A percentile compares a stretch with the other conserved stretches of the same genome.
Conservation (phyloP, 2,329 filamentous ascomycete genomes). For the Xylariaceae sp. region DNA sequence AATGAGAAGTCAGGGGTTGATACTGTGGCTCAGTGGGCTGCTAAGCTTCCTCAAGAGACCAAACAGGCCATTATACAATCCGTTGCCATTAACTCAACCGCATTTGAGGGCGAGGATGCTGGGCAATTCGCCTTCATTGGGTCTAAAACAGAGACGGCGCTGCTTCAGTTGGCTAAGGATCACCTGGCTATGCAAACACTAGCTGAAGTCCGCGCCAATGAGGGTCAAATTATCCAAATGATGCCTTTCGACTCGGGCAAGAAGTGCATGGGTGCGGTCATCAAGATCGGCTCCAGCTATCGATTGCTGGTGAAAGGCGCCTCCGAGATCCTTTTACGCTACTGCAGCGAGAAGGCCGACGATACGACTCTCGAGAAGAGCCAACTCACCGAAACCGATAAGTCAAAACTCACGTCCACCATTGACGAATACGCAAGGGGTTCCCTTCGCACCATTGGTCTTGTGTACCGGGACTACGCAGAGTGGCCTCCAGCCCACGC, state of each 20-base stretch:
- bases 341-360: slow-evolving; percentile 35
- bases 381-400: slow-evolving; percentile 53
- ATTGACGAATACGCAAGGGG: slow-evolving; percentile 61
- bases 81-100: slow-evolving; percentile 54
- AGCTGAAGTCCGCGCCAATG: slow-evolving; percentile 42
- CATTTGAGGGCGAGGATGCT: slow-evolving; percentile 49
- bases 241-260: slow-evolving; percentile 52
- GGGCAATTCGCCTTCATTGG: slow-evolving; percentile 46
- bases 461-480: slow-evolving; percentile 70
- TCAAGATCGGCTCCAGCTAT: slow-evolving; percentile 44
- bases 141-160: slow-evolving; percentile 54
- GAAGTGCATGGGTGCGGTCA: slow-evolving; percentile 55
- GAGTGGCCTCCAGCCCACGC: slow-evolving; percentile 69
- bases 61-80: slow-evolving; percentile 39
- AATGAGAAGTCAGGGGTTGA: slow-evolving; percentile 16
- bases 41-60: slow-evolving; percentile 23
- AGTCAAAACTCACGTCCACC: slow-evolving; percentile 47
- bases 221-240: slow-evolving; percentile 41
- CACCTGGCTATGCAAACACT: slow-evolving; percentile 47
- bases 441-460: slow-evolving; percentile 71
- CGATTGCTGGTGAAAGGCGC: slow-evolving; percentile 53
- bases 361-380: slow-evolving; percentile 38
- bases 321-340: slow-evolving; percentile 50
- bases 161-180: slow-evolving; percentile 47
- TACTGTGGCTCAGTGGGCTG: slow-evolving; percentile 30